Evolutionary conservation across 306 rosid species (phyloP).

Genomic region (Glycine tomentella): DNA sequence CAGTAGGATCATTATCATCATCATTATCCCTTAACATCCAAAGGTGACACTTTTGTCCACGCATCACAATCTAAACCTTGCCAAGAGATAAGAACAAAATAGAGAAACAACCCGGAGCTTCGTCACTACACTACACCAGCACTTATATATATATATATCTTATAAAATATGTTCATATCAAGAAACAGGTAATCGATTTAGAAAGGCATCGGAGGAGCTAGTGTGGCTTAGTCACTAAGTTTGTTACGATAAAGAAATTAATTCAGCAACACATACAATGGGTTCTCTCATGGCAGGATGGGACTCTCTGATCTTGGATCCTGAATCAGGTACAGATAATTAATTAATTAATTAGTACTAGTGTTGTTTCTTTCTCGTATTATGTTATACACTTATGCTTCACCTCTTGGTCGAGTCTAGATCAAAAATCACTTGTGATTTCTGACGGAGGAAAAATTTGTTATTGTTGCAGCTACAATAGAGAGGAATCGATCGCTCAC

Average conservation of each 20-base stretch:
- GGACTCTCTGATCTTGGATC: constrained; percentile 54
- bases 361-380: no score
- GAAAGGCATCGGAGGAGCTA: neutral
- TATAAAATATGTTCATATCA: neutral
- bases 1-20: constrained; percentile 6
- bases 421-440: neutral
- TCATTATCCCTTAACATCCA: neutral
- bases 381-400: neutral
- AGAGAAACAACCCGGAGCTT: neutral
- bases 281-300: constrained; percentile 95
- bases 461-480: constrained; percentile 41
- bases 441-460: neutral
- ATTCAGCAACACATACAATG: constrained; percentile 40
- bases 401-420: neutral
- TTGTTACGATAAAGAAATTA: neutral
- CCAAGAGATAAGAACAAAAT: constrained; percentile 44
- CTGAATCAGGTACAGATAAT: constrained; percentile 57
- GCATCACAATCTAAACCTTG: constrained; percentile 1
- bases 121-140: neutral
- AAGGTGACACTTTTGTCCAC: neutral
- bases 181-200: neutral
- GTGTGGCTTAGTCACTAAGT: neutral
- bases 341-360: neutral
- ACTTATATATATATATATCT: constrained; percentile 11
- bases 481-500: constrained; percentile 67